Evolutionary conservation across 257 asterid genomes (phyloP).

Genomic region (Gentiana straminea): DNA sequence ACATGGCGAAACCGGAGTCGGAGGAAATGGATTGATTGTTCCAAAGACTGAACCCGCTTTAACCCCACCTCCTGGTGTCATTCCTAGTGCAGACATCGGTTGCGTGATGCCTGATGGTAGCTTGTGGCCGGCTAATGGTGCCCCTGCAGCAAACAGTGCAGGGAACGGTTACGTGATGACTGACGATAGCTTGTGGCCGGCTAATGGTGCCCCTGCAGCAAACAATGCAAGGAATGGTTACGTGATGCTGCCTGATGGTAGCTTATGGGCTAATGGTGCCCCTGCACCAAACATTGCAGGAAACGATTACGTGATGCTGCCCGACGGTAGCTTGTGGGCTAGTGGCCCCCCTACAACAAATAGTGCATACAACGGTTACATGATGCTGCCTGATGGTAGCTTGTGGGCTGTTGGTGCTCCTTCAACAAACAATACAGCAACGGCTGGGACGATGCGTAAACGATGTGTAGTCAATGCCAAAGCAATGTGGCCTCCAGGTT

Average conservation of each 20-base stretch:
- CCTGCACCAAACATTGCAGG: not conserved
- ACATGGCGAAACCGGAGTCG: slow-evolving; percentile 18
- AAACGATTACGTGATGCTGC: slow-evolving; percentile 38
- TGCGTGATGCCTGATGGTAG: slow-evolving; percentile 56
- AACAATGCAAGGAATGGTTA: slow-evolving; percentile 19
- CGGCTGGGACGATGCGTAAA: not conserved
- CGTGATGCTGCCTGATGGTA: slow-evolving; percentile 52
- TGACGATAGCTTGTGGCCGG: slow-evolving; percentile 63
- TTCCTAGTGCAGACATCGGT: slow-evolving; percentile 54
- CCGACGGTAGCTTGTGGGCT: slow-evolving; percentile 52
- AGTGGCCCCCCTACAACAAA: slow-evolving; percentile 10
- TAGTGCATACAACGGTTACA: no score
- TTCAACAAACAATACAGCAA: slow-evolving; percentile 9
- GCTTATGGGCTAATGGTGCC: slow-evolving; percentile 29
- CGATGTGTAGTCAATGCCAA: slow-evolving; percentile 7
- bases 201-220: slow-evolving; percentile 15
- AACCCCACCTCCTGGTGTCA: slow-evolving; percentile 30
- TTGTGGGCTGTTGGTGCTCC: slow-evolving; percentile 6
- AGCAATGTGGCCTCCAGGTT: slow-evolving; percentile 43
- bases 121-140: slow-evolving; percentile 35
- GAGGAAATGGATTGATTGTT: slow-evolving; percentile 15
- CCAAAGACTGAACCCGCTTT: slow-evolving; percentile 23
- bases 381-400: not conserved
- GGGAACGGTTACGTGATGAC: slow-evolving; percentile 37
- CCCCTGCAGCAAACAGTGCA: not conserved